Base-by-base conservation (phyloP, 2,329 filamentous ascomycete genomes). In the Aspergillus sp. region DNA sequence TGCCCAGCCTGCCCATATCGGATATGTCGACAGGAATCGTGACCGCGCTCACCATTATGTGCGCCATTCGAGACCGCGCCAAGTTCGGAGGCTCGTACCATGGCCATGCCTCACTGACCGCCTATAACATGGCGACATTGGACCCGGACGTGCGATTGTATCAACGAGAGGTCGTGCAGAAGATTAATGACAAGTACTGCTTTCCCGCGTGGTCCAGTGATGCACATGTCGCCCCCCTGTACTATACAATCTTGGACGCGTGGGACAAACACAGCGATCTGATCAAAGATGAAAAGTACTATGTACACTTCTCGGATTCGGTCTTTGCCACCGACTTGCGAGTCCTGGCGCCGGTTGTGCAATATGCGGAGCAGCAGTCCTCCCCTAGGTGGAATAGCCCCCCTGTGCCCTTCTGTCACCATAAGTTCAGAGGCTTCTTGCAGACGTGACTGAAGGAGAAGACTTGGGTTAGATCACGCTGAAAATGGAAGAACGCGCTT, bases 181-280 rank as follows among this genome's bases (percentile, higher is more conserved):
- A 38, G 43, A 49, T 49, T 37, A 35, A 49, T 22, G 43, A 49
- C 22, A 46, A 23, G 43, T 46, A 41, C 23, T 5, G 22, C 20
- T 46, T 46, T 30, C 45, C 45, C 20, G 19, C 33, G 1, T 41
- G 35, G 35, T 41, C 45, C 19, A 46, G 45, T 19, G 45, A 46
- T 20, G 45, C 35, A 20, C 45, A 46, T 30, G 45, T 46, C 1
- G 37, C 37, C n/a, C 35, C 35, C 7, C 25, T 46, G n/a, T 46
- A 46, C 23, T 46, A 46, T 32, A 7, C 19, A 19, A 41, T 46
- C 35, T 7, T 46, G 22, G 37, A 46, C 5, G 38, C 47, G 27
- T 49, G 47, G 47, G 43, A 49, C 30, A 43, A 49, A 43, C 15
- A 41, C 43, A 49, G 43, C 37, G 43, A 49, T 38, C 43, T 49